These are phyloP conservation scores for Ogataea ramenticola DNA, from an alignment of 805 yeast genomes.

Conservation along the genomic window DNA sequence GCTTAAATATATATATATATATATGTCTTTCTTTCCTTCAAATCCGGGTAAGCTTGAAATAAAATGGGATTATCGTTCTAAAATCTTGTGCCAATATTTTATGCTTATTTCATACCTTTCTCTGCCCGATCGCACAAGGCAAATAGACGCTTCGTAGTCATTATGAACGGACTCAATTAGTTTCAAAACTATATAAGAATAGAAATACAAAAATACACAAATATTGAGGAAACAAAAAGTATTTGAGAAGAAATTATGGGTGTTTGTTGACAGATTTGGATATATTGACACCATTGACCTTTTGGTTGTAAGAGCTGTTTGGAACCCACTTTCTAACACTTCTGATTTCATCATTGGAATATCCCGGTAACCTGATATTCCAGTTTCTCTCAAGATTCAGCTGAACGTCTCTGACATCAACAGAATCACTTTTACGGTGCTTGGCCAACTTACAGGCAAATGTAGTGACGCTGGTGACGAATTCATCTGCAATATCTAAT, in stretches of 20 bases:
- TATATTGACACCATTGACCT: constrained; percentile 60
- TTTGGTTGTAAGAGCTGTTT: constrained; percentile 53
- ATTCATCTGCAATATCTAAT: constrained; percentile 92
- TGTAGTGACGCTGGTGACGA: constrained; percentile 80
- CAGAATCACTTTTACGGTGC: constrained; percentile 80
- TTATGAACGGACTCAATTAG: no score
- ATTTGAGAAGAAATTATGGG: constrained; percentile 6
- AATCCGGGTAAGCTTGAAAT: no score
- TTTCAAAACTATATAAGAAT: constrained; percentile 3
- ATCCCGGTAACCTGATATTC: constrained; percentile 94
- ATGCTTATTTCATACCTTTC: no score
- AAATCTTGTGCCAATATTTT: no score
- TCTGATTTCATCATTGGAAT: constrained; percentile 83
- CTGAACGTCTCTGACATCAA: constrained; percentile 87
- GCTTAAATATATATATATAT: no score
- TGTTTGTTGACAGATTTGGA: constrained; percentile 54
- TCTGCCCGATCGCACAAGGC: no score
- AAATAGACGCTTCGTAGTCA: no score
- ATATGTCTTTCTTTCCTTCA: no score
- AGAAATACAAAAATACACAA: not conserved
- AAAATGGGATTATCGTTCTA: no score
- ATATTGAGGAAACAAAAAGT: not conserved
- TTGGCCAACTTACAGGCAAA: constrained; percentile 95
- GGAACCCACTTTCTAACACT: constrained; percentile 69
- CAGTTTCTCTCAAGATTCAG: constrained; percentile 87